Percentiles rank a stretch among this genome's conserved stretches.
phyloP scores from a whole-genome alignment of 116 monocot species.

The Iris pallida region DNA sequence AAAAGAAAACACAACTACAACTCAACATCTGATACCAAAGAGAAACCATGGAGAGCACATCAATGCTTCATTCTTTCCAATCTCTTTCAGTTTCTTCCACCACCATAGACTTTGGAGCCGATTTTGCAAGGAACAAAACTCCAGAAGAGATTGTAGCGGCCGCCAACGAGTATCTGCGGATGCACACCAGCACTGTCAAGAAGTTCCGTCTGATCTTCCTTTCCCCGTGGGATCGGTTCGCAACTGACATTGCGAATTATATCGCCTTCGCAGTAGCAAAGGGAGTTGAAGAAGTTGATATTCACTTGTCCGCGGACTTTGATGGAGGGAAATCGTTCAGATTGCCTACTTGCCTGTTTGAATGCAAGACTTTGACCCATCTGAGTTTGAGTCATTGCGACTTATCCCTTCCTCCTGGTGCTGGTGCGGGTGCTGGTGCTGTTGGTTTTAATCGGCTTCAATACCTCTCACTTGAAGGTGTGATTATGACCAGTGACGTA shows the following conservation, averaged over 20 bases:
- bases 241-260: conserved; percentile 21
- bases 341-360: conserved; percentile 17
- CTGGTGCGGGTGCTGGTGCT: conserved; percentile 7
- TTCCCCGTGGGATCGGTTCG: conserved; percentile 13
- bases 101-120: conserved; percentile 19
- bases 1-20: too few relatives aligned
- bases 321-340: conserved; percentile 12
- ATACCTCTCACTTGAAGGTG: conserved; percentile 21
- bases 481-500: conserved; percentile 15
- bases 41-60: neutral
- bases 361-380: conserved; percentile 15
- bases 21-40: neutral
- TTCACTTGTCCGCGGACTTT: conserved; percentile 33
- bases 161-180: conserved; percentile 20
- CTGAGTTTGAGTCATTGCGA: conserved; percentile 27
- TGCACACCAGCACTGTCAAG: conserved; percentile 11
- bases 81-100: conserved; percentile 21
- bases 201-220: conserved; percentile 22
- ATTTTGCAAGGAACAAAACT: conserved; percentile 17
- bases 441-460: too few relatives aligned
- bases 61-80: conserved; percentile 8
- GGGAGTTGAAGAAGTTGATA: conserved; percentile 27
- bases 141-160: conserved; percentile 11
- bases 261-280: conserved; percentile 12
- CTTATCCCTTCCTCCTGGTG: neutral